Conservation (phyloP, 768 basidiomycete genomes). For the Plicaturopsis crispa region DNA sequence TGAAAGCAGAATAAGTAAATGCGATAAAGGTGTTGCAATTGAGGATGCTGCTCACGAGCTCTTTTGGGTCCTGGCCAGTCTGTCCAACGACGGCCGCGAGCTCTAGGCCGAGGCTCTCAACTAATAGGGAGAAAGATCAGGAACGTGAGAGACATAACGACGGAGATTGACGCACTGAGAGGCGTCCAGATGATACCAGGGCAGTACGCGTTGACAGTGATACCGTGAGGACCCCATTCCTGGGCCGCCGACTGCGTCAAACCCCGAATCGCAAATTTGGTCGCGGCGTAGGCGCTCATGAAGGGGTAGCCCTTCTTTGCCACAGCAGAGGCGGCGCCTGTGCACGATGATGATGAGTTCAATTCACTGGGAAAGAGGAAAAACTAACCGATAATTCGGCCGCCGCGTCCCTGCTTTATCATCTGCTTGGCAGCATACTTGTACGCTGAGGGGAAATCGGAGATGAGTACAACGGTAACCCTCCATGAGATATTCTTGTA, state of each 20-base stretch:
- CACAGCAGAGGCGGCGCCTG: background rate
- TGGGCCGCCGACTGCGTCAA: constrained; percentile 13
- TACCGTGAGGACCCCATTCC: constrained; percentile 25
- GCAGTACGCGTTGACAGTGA: constrained; percentile 34
- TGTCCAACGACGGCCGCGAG: background rate
- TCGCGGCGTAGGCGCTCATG: constrained; percentile 17
- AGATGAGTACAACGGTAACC: no score
- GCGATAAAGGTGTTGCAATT: background rate
- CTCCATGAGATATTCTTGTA: no score
- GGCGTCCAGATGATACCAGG: constrained; percentile 24
- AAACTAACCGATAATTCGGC: constrained; percentile 28
- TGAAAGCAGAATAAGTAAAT: background rate
- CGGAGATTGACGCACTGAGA: constrained; percentile 17
- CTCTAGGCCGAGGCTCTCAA: background rate
- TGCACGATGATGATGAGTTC: constrained; percentile 2
- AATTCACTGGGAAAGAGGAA: constrained; percentile 11
- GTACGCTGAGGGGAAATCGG: no score
- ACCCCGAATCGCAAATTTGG: constrained; percentile 23
- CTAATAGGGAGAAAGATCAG: background rate
- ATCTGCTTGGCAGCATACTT: constrained; percentile 30
- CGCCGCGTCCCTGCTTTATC: constrained; percentile 29
- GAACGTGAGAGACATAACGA: constrained; percentile 1
- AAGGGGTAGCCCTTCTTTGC: constrained; percentile 6
- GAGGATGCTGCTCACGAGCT: background rate
- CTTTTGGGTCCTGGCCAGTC: background rate